Evolutionary conservation across 768 basidiomycete species (phyloP).

Genomic region (Pulveroboletus sp.): DNA sequence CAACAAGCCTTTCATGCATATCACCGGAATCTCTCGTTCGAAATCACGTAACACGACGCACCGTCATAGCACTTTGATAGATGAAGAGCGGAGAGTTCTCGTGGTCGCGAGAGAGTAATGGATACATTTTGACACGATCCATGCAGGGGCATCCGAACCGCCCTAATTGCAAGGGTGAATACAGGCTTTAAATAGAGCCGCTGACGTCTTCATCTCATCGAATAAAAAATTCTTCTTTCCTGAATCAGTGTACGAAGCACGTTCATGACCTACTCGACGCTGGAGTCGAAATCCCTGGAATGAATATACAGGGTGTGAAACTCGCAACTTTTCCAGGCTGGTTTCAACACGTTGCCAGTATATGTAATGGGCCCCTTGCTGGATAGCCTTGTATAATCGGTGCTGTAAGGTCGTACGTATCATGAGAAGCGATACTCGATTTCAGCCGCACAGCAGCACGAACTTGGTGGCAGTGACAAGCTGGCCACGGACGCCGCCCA

Average conservation of each 20-base stretch:
- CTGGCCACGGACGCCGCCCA: constrained; percentile 45
- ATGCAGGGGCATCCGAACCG: constrained; percentile 42
- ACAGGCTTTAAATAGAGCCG: neutral
- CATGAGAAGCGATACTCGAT: neutral
- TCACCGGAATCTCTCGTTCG: no score
- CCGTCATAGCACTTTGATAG: constrained; percentile 43
- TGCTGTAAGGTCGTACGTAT: no score
- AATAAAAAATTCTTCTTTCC: constrained; percentile 38
- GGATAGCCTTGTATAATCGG: no score
- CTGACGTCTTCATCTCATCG: constrained; percentile 13
- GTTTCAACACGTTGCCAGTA: neutral
- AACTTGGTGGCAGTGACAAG: constrained; percentile 44
- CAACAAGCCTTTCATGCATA: no score
- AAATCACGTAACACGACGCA: constrained; percentile 42
- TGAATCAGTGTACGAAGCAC: constrained; percentile 38
- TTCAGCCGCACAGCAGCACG: neutral
- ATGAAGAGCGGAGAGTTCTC: constrained; percentile 47
- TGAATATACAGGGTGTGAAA: constrained; percentile 42
- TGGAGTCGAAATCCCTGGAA: constrained; percentile 12
- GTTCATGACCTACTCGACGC: constrained; percentile 38
- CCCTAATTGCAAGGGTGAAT: constrained; percentile 22
- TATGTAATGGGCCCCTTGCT: no score
- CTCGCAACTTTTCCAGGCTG: neutral
- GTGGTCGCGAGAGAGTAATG: constrained; percentile 46
- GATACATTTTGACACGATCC: constrained; percentile 44